A percentile compares a stretch with the other conserved stretches of the same genome.
phyloP scores from a whole-genome alignment of 2,329 filamentous ascomycete genomes.

The Paraphaeosphaeria sporulosa region DNA sequence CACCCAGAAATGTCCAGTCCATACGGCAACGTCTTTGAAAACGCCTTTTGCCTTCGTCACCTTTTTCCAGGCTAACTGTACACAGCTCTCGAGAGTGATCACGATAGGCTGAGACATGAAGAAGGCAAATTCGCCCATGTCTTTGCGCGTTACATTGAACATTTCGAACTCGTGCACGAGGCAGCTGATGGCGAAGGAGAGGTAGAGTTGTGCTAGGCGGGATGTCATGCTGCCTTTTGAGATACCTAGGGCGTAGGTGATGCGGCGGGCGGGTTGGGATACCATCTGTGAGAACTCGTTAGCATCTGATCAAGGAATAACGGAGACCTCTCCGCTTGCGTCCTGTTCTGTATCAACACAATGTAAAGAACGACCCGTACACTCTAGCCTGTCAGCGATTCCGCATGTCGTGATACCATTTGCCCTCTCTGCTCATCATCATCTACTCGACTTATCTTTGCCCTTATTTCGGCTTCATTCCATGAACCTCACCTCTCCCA shows the following conservation, averaged over 20 bases:
- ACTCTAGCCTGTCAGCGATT: too few species aligned
- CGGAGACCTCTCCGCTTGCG: too few species aligned
- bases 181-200: constrained; percentile 14
- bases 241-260: constrained; percentile 4
- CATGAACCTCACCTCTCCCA: too few species aligned
- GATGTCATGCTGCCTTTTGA: constrained; percentile 8
- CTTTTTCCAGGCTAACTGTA: constrained; percentile 1
- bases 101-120: constrained; percentile 13
- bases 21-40: too few species aligned
- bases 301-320: neutral
- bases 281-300: constrained; percentile 8
- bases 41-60: neutral
- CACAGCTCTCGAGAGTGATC: constrained; percentile 3
- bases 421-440: too few species aligned
- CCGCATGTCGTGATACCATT: too few species aligned
- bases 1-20: neutral
- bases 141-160: constrained; percentile 15
- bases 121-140: constrained; percentile 13
- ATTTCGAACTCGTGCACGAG: constrained; percentile 14
- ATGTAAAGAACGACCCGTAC: too few species aligned
- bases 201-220: neutral
- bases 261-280: constrained; percentile 13
- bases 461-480: too few species aligned
- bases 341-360: too few species aligned
- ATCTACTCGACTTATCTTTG: too few species aligned